Evolutionary conservation across 73 alveolate genomes (phyloP), one percentile per base, ranked within the genome.

Genomic region (Chromera velia): DNA sequence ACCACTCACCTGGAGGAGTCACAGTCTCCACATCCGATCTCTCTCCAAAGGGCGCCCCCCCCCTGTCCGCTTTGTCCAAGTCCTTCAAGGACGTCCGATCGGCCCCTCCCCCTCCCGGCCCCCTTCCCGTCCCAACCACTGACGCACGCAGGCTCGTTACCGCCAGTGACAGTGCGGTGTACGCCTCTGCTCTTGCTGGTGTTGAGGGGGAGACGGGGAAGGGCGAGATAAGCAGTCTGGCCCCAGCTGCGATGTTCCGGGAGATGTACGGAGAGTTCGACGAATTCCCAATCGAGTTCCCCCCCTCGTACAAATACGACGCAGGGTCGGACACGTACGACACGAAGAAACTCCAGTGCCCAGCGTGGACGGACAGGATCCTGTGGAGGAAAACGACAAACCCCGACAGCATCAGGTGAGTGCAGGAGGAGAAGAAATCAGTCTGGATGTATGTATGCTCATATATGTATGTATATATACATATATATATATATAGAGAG

Each of bases 311-410:
- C 87, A 96, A 96, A 90, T 93, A 73, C 76, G 93, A 88, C 34
- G 76, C 69, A 26, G 89, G 89, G 47, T 82, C 96, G 28, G 76
- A 91, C 65, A 84, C 73, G 45, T 96, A 93, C 83, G 91, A 94
- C 45, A 88, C 94, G 40, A 91, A 93, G 78, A 86, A 88, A 87
- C 71, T 85, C 46, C 87, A 98, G 77, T 88, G 82, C 29, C 99
- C 99, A 26, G 90, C 98, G 19, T 96, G 94, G 93, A 90, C 96
- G 49, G 99, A 96, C 87, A 81, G 99, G 81, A 87, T 96, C 34
- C 79, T 93, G 9, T 91, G 55, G 55, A 40, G 13, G 77, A 89
- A 76, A 65, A 46, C 84, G 46, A 33, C 74, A 45, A 55, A 55
- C 27, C 33, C 70, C 71, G 49, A 82, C 28, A 32, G 73, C 47